phyloP scores from a whole-genome alignment of 345 rosid genomes.

The Cardamine resedifolia region DNA sequence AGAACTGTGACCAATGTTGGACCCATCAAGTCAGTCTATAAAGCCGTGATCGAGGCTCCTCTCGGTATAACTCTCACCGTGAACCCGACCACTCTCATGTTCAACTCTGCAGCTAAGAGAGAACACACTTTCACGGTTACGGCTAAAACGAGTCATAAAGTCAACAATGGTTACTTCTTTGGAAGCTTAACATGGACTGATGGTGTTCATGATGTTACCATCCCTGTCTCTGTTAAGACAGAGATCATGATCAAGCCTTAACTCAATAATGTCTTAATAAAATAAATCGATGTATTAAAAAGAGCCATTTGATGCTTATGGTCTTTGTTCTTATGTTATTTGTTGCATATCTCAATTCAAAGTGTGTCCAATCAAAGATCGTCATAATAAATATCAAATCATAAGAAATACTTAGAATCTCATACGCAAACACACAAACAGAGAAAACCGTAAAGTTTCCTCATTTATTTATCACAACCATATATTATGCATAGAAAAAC shows the following conservation, averaged over 20 bases:
- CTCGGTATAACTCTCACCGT: constrained; percentile 27
- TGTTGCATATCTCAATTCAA: not conserved
- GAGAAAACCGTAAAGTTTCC: constrained; percentile 25
- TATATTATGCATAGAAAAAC: constrained; percentile 16
- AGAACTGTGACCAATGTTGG: constrained; percentile 36
- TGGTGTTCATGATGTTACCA: constrained; percentile 39
- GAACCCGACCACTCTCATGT: constrained; percentile 21
- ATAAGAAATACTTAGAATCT: not conserved
- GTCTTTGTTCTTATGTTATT: not conserved
- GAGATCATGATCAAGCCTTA: constrained; percentile 14
- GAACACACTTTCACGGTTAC: constrained; percentile 19
- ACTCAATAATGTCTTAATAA: not conserved
- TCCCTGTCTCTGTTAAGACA: constrained; percentile 47
- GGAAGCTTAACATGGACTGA: constrained; percentile 50
- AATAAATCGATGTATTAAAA: not conserved
- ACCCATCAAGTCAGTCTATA: constrained; percentile 12
- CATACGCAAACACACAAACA: not conserved
- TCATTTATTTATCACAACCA: constrained; percentile 34
- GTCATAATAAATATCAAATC: not conserved
- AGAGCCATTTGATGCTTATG: constrained; percentile 1
- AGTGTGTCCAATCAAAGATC: not conserved
- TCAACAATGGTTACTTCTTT: constrained; percentile 45
- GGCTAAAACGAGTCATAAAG: constrained; percentile 30
- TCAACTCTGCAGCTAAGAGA: constrained; percentile 14
- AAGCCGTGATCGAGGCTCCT: constrained; percentile 27